These are phyloP conservation scores for Cercophora samala DNA, from an alignment of 495 filamentous ascomycete species.

Conservation along the genomic window DNA sequence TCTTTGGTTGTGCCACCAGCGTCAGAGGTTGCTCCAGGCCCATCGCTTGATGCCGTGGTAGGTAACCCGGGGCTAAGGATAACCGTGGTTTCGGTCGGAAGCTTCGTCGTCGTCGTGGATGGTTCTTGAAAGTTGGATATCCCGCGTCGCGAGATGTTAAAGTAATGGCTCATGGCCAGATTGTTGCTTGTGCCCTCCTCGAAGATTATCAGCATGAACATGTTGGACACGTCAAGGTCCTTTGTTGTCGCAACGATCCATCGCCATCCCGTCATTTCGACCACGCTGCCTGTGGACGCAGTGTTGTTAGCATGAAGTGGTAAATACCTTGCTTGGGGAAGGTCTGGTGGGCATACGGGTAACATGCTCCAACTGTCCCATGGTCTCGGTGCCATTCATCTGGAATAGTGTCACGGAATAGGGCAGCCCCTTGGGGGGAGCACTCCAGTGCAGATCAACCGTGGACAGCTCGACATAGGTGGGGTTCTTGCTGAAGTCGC, in stretches of 20 bases:
- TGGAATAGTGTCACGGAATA: conserved; percentile 1
- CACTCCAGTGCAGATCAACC: background rate
- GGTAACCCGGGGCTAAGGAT: background rate
- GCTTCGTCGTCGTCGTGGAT: background rate
- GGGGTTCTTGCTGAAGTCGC: conserved; percentile 5
- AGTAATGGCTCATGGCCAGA: conserved; percentile 4
- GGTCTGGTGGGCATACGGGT: background rate
- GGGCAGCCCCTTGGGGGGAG: background rate
- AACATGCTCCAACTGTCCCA: conserved; percentile 2
- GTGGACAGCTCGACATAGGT: background rate
- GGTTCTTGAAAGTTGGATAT: background rate
- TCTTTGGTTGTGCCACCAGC: background rate
- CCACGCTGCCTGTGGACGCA: background rate
- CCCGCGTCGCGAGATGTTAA: background rate
- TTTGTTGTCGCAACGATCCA: background rate
- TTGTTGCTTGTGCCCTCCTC: background rate
- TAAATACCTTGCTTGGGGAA: too few species aligned
- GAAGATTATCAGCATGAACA: conserved; percentile 4
- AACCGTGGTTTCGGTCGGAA: background rate
- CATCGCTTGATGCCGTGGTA: background rate
- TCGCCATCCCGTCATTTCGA: background rate
- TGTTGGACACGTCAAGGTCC: conserved; percentile 2
- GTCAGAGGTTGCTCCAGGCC: background rate
- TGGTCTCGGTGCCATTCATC: conserved; percentile 3
- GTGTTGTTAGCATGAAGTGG: background rate